These are phyloP conservation scores for Oryza glumipatula DNA, from an alignment of 176 grass and related monocot genomes.

Conservation along the genomic window DNA sequence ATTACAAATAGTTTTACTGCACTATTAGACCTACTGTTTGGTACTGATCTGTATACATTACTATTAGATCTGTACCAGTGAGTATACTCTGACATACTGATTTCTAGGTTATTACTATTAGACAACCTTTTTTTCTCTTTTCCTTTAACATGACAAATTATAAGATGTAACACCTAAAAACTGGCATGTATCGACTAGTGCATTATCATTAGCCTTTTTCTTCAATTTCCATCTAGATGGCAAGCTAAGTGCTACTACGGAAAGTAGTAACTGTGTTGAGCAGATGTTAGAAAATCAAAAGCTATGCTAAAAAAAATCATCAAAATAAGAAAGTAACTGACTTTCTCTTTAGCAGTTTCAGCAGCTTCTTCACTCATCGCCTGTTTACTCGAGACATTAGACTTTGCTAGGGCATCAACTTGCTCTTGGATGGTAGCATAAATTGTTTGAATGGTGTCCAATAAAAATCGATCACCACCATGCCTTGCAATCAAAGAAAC, in stretches of 20 bases:
- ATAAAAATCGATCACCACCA: constrained; percentile 80
- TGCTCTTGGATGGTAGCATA: constrained; percentile 84
- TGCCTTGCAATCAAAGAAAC: constrained; percentile 88
- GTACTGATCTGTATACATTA: too few species aligned
- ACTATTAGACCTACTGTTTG: background rate
- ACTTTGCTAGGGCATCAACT: constrained; percentile 63
- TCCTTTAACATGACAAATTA: background rate
- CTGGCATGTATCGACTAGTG: background rate
- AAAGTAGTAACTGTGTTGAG: background rate
- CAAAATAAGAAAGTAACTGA: constrained; percentile 39
- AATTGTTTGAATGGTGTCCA: constrained; percentile 74
- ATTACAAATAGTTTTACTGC: constrained; percentile 27
- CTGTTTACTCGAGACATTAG: constrained; percentile 70
- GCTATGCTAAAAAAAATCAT: constrained; percentile 8
- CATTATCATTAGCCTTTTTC: constrained; percentile 19
- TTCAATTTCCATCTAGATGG: constrained; percentile 2
- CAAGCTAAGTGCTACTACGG: background rate
- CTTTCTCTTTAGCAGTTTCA: constrained; percentile 93
- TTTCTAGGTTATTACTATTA: background rate
- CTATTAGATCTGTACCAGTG: background rate
- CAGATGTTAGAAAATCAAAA: constrained; percentile 19
- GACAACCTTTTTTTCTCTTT: background rate
- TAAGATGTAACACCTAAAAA: constrained; percentile 14
- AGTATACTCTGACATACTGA: background rate
- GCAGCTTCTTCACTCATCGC: constrained; percentile 86